phyloP scores from a whole-genome alignment of 768 basidiomycete species.

The Bullera alba region DNA sequence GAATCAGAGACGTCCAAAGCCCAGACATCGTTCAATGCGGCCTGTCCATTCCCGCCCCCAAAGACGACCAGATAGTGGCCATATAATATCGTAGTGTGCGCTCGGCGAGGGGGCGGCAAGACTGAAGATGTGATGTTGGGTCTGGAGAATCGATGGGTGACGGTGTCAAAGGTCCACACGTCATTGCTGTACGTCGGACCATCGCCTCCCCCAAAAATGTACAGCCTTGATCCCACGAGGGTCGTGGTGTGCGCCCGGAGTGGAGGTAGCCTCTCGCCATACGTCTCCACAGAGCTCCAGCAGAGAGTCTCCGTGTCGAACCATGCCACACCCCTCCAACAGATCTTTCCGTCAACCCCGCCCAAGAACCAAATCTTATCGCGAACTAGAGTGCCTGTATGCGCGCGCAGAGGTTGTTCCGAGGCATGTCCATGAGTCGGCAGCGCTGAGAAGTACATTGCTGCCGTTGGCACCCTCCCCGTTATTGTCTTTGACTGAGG shows the following conservation, averaged over 20 bases:
- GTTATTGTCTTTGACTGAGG: not conserved
- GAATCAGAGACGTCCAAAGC: constrained; percentile 61
- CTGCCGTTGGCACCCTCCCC: constrained; percentile 15
- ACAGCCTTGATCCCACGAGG: constrained; percentile 61
- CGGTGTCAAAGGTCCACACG: constrained; percentile 75
- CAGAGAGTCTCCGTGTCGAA: constrained; percentile 87
- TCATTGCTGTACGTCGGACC: constrained; percentile 74
- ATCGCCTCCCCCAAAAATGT: constrained; percentile 81
- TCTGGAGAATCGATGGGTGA: constrained; percentile 42
- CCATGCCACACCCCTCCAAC: constrained; percentile 68
- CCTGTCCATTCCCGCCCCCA: constrained; percentile 86
- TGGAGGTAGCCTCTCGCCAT: constrained; percentile 72
- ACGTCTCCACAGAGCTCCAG: constrained; percentile 71
- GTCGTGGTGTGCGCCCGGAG: constrained; percentile 85
- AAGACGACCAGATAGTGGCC: constrained; percentile 71
- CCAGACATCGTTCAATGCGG: constrained; percentile 88
- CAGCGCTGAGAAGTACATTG: constrained; percentile 39
- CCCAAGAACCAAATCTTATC: constrained; percentile 79
- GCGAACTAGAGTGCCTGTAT: constrained; percentile 76
- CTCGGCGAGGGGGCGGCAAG: constrained; percentile 62
- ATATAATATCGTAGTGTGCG: constrained; percentile 77
- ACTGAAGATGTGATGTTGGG: constrained; percentile 28
- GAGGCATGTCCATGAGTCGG: constrained; percentile 33
- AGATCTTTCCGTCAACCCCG: constrained; percentile 74
- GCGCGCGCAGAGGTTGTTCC: constrained; percentile 57